These are phyloP conservation scores for Fennellomyces sp. DNA, from an alignment of 371 early-diverging fungal genomes.

Conservation along the genomic window DNA sequence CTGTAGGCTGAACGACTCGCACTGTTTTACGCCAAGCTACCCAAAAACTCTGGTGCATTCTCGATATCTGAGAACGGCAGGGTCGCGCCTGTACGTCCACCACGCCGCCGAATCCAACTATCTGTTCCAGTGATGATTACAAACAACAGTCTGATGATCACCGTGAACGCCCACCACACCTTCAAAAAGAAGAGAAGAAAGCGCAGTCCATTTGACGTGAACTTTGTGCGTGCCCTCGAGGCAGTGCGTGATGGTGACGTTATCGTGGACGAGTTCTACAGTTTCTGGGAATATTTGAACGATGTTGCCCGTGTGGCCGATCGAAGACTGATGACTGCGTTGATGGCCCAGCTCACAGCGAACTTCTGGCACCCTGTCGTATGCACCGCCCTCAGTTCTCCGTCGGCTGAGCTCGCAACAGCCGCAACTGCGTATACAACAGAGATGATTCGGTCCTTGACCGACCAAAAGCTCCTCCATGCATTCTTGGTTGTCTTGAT, in stretches of 20 bases:
- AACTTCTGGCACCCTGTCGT: slow-evolving; percentile 56
- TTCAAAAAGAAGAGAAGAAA: slow-evolving; percentile 54
- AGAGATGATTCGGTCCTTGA: slow-evolving; percentile 54
- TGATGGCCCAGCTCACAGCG: slow-evolving; percentile 52
- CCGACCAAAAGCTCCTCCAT: slow-evolving; percentile 50
- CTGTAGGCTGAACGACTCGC: slow-evolving; percentile 47
- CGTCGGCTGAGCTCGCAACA: slow-evolving; percentile 39
- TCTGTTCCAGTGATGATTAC: slow-evolving; percentile 52
- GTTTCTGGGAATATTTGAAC: slow-evolving; percentile 55
- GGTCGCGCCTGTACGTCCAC: slow-evolving; percentile 39
- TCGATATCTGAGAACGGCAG: slow-evolving; percentile 42
- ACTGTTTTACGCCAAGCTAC: slow-evolving; percentile 40
- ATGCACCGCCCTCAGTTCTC: slow-evolving; percentile 47
- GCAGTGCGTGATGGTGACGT: slow-evolving; percentile 33
- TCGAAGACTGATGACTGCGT: slow-evolving; percentile 44
- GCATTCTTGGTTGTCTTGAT: slow-evolving; percentile 47
- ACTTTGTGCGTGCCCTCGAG: slow-evolving; percentile 43
- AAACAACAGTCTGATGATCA: slow-evolving; percentile 47
- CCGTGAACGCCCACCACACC: slow-evolving; percentile 49
- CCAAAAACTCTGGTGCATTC: slow-evolving; percentile 49
- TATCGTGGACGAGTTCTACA: slow-evolving; percentile 49
- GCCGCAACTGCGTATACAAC: slow-evolving; percentile 55
- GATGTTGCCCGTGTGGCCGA: slow-evolving; percentile 54
- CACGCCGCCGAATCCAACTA: slow-evolving; percentile 41
- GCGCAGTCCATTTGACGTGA: slow-evolving; percentile 46